Base-by-base conservation (phyloP, 2,329 filamentous ascomycete species). In the Alternaria alternata region DNA sequence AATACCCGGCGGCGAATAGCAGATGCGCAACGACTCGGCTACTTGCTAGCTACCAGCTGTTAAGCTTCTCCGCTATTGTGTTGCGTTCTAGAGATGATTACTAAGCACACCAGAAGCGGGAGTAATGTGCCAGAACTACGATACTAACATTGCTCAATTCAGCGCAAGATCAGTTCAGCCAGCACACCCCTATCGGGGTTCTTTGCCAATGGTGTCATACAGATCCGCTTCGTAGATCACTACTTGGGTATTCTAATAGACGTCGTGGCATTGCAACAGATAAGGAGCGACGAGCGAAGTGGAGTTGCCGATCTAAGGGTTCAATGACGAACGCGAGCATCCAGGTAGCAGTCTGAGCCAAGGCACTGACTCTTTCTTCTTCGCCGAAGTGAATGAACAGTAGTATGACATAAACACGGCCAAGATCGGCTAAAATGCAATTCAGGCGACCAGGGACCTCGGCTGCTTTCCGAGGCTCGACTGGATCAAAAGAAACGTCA, bases 391-490 rank as follows among this genome's bases (percentile, higher is more conserved):
- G 4, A 36, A 36, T 16, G 8, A 49, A 9, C 32, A 36, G 32
- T 26, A 2, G 11, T 24, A 42, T 16, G 39, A 24, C 39, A 42
- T 3, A 16, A 6, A 8, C 26, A 49, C 46, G 32, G 32, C 9
- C n/a, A 24, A 20, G 20, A 34, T 49, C 32, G 46, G 46, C 46
- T 20, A 38, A 8, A 16, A 3, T 9, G 9, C 32, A 5, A 49
- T 7, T 49, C 46, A 26, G 46, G 30, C 32, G 20, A 49, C 32
- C 46, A 49, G 30, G 30, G 46, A 24, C 30, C 46, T 38, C 46
- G 32, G 46, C 46, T 36, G 22, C 22, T 22, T 24, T 48, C 32
- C 46, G 20, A 26, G 46, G 30, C 46, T 36, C 22, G 46, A 36
- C 30, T 11, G 36, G 16, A 3, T n/a, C 46, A 49, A 49, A 38